Evolutionary conservation across 2,329 filamentous ascomycete species (phyloP).

Genomic region (Lasiodiplodia citricola): DNA sequence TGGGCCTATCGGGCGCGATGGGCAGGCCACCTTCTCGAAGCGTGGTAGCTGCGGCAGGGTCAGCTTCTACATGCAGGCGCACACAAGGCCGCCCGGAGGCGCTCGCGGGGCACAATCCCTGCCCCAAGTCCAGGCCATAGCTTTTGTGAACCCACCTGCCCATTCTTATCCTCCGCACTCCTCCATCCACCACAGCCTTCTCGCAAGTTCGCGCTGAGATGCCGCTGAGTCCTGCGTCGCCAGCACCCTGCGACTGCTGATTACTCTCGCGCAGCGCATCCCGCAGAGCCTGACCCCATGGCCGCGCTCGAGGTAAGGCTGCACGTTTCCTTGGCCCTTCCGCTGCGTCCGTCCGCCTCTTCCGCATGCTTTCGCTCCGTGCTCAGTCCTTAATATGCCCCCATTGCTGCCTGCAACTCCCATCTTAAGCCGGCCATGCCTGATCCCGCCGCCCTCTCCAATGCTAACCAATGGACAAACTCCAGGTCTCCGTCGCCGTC

Average conservation of each 20-base stretch:
- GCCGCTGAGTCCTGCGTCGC: neutral
- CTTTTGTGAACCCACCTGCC: constrained; percentile 16
- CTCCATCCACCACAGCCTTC: neutral
- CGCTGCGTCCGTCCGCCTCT: constrained; percentile 2
- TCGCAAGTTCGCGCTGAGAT: neutral
- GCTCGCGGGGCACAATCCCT: constrained; percentile 20
- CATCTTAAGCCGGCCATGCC: neutral
- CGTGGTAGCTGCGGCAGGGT: constrained; percentile 16
- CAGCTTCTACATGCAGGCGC: constrained; percentile 1
- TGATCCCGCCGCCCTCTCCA: neutral
- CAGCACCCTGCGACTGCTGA: neutral
- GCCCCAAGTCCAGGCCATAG: constrained; percentile 3
- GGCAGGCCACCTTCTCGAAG: constrained; percentile 22
- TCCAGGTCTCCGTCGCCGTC: constrained; percentile 48
- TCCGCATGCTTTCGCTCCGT: constrained; percentile 13
- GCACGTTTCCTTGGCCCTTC: neutral
- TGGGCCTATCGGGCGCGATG: constrained; percentile 9
- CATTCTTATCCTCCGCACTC: constrained; percentile 14
- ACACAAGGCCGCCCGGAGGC: constrained; percentile 19
- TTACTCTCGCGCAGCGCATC: neutral
- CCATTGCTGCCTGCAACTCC: neutral
- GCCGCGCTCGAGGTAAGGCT: constrained; percentile 21
- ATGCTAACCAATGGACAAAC: constrained; percentile 27
- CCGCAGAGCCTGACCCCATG: neutral
- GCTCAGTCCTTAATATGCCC: constrained; percentile 11